Evolutionary conservation across 225 moss, liverwort and hornwort genomes (phyloP).

Genomic region (Physcomitrellopsis africana): DNA sequence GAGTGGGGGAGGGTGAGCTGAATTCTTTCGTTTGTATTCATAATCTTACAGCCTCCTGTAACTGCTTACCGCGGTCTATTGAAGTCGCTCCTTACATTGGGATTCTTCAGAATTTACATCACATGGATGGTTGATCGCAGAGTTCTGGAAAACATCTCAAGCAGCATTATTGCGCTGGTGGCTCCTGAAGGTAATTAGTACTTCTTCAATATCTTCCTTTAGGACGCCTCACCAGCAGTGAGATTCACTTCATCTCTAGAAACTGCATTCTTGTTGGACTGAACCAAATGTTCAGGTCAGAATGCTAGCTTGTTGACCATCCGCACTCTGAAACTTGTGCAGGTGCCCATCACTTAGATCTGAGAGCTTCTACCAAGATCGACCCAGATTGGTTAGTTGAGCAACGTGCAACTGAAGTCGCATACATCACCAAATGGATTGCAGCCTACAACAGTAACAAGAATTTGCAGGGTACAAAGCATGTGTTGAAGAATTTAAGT

Average conservation of each 20-base stretch:
- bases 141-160: constrained; percentile 83
- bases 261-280: too few relatives aligned
- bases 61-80: constrained; percentile 1
- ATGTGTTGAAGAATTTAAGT: too few relatives aligned
- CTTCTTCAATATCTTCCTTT: constrained; percentile 8
- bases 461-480: neutral
- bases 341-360: constrained; percentile 96
- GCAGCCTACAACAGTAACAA: constrained; percentile 43
- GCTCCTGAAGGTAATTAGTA: constrained; percentile 62
- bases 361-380: constrained; percentile 58
- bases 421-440: constrained; percentile 74
- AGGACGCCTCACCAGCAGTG: neutral
- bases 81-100: constrained; percentile 6
- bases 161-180: constrained; percentile 75
- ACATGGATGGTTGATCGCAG: constrained; percentile 37
- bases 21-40: neutral
- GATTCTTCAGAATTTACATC: constrained; percentile 15
- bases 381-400: constrained; percentile 84
- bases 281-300: too few relatives aligned
- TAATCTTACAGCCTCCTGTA: neutral
- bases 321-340: neutral
- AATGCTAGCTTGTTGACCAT: too few relatives aligned
- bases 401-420: constrained; percentile 71
- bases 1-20: constrained; percentile 91
- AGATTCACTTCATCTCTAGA: neutral